Base-by-base conservation (phyloP, 495 filamentous ascomycete species). In the Daldinia bambusicola region DNA sequence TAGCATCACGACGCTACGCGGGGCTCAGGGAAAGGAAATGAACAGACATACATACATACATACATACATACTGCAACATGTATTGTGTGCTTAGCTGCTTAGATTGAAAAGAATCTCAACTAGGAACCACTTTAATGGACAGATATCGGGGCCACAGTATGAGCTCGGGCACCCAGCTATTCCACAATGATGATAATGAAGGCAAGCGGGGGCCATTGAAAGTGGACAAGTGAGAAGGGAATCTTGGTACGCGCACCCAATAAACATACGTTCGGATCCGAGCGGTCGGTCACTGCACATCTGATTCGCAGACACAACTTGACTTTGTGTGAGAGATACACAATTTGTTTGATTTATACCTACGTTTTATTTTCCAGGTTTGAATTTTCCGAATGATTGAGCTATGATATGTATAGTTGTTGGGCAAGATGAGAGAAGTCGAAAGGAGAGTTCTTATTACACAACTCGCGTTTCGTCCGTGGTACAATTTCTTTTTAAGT, bases 231-330 rank as follows among this genome's bases (percentile, higher is more conserved):
- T 12, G 55, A 65, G 37, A 61, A 56, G 36, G 57, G 61, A 69
- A 72, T 72, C 70, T 72, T 68, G 60, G 65, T 72, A 72, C 65
- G 52, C 50, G 36, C 51, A 64, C 53, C 55, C 58, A 72, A 53
- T 65, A 68, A 52, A 72, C 70, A 61, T 63, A 61, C 58, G 69
- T 68, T 72, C 70, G 70, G 70, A 72, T 72, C 70, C 70, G 70
- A 72, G 65, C 65, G 65, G 70, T 52, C 41, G 70, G 70, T 65
- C 65, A 52, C 70, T 68, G 65, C 70, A 72, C 60, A 22, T 69
- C 61, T 68, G 70, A 72, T 72, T 72, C 70, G 70, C 61, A 72
- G 70, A 51, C 40, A 48, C 36, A 38, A 30, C 41, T 64, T 31
- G 48, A 50, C 69, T 60, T 48, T 64, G 60, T 59, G 62, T 64